Conservation (phyloP, 768 basidiomycete species). For the Hydnomerulius pinastri region DNA sequence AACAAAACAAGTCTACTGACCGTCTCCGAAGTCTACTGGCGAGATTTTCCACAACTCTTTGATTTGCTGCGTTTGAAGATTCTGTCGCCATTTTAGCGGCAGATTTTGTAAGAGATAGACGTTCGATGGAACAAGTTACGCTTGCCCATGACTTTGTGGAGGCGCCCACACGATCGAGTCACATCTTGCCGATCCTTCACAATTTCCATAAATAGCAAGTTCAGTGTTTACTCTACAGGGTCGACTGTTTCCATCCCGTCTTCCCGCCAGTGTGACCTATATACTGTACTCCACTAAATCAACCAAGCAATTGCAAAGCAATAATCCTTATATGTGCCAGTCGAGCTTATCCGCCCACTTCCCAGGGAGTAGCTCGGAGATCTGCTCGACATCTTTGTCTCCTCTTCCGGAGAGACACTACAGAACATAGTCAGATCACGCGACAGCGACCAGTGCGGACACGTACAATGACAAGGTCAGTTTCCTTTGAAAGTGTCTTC, state of each 20-base stretch:
- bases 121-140: background rate
- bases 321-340: constrained; percentile 70
- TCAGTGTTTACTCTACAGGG: too few species aligned
- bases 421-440: constrained; percentile 1
- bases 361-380: constrained; percentile 86
- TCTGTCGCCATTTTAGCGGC: constrained; percentile 45
- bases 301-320: too few species aligned
- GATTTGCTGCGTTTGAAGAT: constrained; percentile 39
- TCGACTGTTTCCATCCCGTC: too few species aligned
- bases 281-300: too few species aligned
- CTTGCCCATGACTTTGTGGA: background rate
- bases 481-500: constrained; percentile 78
- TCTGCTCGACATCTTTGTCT: constrained; percentile 97
- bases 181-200: constrained; percentile 5
- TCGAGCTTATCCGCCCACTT: constrained; percentile 94
- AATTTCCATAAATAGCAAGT: constrained; percentile 18
- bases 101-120: background rate
- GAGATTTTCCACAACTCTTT: constrained; percentile 66
- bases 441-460: constrained; percentile 1
- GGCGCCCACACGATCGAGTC: constrained; percentile 17
- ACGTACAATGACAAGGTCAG: constrained; percentile 89
- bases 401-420: constrained; percentile 95
- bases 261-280: too few species aligned
- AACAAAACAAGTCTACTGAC: constrained; percentile 43
- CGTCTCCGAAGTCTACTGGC: constrained; percentile 71